A percentile compares a stretch with the other conserved stretches of the same genome.
Conservation (phyloP, 805 yeast species). For the Henningerozyma blattae region DNA sequence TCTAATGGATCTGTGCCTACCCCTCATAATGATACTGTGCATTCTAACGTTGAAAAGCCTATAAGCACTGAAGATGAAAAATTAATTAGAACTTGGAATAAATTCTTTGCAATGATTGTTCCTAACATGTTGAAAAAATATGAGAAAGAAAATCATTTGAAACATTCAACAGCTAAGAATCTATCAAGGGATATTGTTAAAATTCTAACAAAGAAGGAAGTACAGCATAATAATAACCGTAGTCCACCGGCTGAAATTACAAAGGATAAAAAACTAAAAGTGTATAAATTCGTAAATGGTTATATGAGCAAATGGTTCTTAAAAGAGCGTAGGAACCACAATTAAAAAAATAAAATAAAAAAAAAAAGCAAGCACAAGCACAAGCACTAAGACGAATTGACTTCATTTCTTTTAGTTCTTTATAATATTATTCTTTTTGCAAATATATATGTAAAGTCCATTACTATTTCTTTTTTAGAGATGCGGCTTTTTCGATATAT, state of each 20-base stretch:
- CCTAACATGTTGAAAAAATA: slow-evolving; percentile 69
- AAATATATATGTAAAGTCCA: too few relatives aligned
- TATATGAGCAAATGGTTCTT: slow-evolving; percentile 58
- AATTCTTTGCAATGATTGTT: slow-evolving; percentile 54
- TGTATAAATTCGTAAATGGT: slow-evolving; percentile 46
- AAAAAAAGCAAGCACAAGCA: too few relatives aligned
- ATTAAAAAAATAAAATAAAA: too few relatives aligned
- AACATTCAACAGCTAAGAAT: slow-evolving; percentile 59
- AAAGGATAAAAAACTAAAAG: slow-evolving; percentile 54
- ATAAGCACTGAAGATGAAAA: too few relatives aligned
- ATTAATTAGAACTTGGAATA: slow-evolving; percentile 25
- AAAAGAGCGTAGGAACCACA: slow-evolving; percentile 16
- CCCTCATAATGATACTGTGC: too few relatives aligned
- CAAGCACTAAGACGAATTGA: too few relatives aligned
- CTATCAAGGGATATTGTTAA: slow-evolving; percentile 74
- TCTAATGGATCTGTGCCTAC: too few relatives aligned
- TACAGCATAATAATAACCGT: slow-evolving; percentile 21
- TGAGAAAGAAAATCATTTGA: slow-evolving; percentile 40
- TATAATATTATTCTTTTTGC: too few relatives aligned
- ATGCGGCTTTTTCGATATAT: too few relatives aligned
- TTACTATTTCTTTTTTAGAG: too few relatives aligned
- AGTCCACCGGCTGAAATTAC: slow-evolving; percentile 45
- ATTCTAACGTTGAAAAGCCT: too few relatives aligned
- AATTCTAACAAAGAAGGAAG: slow-evolving; percentile 56
- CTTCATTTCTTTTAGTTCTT: too few relatives aligned